phyloP scores from a whole-genome alignment of 108 stramenopile genomes.

The Epithemia pelagica region DNA sequence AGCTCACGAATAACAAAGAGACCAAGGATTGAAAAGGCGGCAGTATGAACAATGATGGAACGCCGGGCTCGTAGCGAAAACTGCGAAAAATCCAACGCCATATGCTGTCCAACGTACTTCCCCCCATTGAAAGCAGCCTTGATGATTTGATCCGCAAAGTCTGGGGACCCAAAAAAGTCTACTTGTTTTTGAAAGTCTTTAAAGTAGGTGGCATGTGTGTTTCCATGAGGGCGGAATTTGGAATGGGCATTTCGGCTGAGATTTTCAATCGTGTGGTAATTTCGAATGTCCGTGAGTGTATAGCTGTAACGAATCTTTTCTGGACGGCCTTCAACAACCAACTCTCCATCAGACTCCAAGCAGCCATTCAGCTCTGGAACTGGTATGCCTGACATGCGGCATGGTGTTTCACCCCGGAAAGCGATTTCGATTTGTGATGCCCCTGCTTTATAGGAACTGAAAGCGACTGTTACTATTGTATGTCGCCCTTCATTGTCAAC shows the following conservation, averaged over 20 bases:
- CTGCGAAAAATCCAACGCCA: slow-evolving; percentile 31
- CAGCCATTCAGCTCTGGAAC: neutral
- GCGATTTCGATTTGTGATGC: neutral
- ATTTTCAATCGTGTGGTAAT: slow-evolving; percentile 43
- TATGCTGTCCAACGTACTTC: slow-evolving; percentile 19
- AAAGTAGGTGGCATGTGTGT: slow-evolving; percentile 28
- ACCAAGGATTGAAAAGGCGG: slow-evolving; percentile 23
- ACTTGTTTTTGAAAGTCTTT: slow-evolving; percentile 42
- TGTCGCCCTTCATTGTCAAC: neutral
- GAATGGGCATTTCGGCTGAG: slow-evolving; percentile 43
- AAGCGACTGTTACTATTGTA: neutral
- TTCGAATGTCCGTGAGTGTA: slow-evolving; percentile 4
- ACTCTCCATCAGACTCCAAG: neutral
- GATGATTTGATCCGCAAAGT: slow-evolving; percentile 43
- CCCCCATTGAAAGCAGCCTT: slow-evolving; percentile 30
- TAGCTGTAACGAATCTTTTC: neutral
- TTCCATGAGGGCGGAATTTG: neutral
- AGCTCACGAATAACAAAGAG: slow-evolving; percentile 52
- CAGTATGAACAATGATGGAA: neutral
- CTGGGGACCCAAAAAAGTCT: slow-evolving; percentile 51
- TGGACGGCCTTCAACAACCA: neutral
- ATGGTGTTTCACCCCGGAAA: neutral
- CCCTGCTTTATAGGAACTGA: neutral
- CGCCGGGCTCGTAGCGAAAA: neutral
- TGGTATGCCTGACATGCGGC: neutral